phyloP scores from a whole-genome alignment of 1,284 basidiomycete genomes.

The Heterobasidion occidentale region DNA sequence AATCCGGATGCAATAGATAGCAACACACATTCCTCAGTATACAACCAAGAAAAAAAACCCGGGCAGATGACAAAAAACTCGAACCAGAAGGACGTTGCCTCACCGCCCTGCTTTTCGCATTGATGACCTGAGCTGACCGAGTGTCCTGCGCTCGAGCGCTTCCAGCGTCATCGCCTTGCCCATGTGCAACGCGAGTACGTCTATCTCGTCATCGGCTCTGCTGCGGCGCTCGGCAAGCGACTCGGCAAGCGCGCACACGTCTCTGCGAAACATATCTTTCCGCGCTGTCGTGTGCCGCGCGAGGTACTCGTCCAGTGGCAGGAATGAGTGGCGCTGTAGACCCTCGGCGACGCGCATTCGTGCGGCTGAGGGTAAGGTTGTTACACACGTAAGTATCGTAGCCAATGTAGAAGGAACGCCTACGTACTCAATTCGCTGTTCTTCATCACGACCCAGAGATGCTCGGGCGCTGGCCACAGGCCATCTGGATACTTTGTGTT shows the following conservation, averaged over 20 bases:
- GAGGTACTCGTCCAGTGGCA: constrained; percentile 2
- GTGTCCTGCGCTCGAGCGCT: not conserved
- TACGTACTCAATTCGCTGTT: not conserved
- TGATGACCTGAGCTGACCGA: not conserved
- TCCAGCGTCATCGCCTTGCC: not conserved
- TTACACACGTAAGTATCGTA: not conserved
- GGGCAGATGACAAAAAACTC: too few species aligned
- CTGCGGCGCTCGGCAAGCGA: not conserved
- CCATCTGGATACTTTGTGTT: not conserved
- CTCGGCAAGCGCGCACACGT: not conserved
- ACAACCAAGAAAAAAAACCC: too few species aligned
- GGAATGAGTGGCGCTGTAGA: not conserved
- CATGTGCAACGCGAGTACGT: not conserved
- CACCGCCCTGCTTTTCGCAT: not conserved
- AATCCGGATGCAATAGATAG: too few species aligned
- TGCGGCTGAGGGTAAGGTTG: not conserved
- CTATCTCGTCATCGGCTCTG: not conserved
- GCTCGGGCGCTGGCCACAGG: not conserved
- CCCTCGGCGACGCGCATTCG: constrained; percentile 1
- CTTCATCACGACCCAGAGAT: not conserved
- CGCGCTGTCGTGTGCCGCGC: not conserved
- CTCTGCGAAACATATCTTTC: not conserved
- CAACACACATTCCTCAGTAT: too few species aligned
- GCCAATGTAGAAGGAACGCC: not conserved
- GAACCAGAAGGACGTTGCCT: too few species aligned